Evolutionary conservation across 2,329 filamentous ascomycete genomes (phyloP), one percentile per base, ranked within the genome.

Genomic region (Lecanicillium sp.): DNA sequence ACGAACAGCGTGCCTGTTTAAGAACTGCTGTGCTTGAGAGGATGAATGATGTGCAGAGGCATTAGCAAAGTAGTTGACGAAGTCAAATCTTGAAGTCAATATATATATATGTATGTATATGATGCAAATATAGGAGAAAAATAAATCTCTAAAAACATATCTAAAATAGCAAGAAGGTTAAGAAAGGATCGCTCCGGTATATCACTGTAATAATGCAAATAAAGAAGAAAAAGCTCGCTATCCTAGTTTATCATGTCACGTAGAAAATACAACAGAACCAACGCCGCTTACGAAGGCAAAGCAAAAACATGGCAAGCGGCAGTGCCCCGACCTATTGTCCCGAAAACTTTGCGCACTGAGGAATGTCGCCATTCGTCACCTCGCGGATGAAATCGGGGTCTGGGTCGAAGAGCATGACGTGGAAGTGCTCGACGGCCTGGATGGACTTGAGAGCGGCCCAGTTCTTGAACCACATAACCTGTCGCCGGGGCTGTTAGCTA

Each of bases 341-440:
- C 22, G 48, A 44, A 22, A 46, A 47, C 44, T 67, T 72, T 42
- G 68, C 64, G 46, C 70, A 71, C 53, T 84, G 68, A 2, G 86
- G 79, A 32, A 83, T 67, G 62, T 94, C 87, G 11, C 80, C 82
- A 28, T 77, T 66, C 5, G 87, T 95, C 44, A 95, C 71, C 40
- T 77, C 65, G 37, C 66, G 64, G 33, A 95, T 61, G 48, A 94
- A 87, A 4, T 66, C 70, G 29, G 69, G 66, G 50, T 90, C 80
- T 1, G 88, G 81, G 49, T 86, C 71, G 57, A 81, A 84, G 39
- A 96, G 67, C 87, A 96, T 88, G 54, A 96, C 82, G 60, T 97
- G 90, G 55, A 97, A 92, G 58, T 97, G 90, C 67, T 96, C 89
- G 10, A 97, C 77, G 1, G 84, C 79, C 50, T 87, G 78, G 19